Conservation (phyloP, 1,284 basidiomycete genomes). For the Gastroboletus turbinatus region DNA sequence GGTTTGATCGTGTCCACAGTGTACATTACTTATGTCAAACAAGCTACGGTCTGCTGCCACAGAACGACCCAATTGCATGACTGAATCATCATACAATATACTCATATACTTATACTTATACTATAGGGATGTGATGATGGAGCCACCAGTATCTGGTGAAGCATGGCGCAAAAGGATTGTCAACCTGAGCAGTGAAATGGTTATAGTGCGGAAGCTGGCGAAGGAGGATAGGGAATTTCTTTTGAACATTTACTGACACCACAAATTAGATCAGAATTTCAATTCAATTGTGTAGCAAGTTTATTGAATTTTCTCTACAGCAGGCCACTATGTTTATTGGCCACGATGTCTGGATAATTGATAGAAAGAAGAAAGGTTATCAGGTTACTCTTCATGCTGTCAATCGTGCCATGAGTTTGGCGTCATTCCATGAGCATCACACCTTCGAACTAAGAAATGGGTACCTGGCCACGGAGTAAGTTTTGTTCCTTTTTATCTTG, state of each 20-base stretch:
- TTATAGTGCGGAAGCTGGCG: too few species aligned
- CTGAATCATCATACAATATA: too few species aligned
- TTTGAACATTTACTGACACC: background rate
- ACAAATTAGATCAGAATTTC: background rate
- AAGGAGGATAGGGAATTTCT: background rate
- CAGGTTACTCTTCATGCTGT: background rate
- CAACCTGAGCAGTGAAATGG: too few species aligned
- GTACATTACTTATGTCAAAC: too few species aligned
- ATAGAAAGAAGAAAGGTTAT: background rate
- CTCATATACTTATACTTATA: too few species aligned
- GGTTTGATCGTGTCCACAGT: too few species aligned
- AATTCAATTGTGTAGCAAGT: background rate
- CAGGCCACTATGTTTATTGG: background rate
- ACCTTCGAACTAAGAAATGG: background rate
- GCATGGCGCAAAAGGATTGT: too few species aligned
- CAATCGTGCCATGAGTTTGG: background rate
- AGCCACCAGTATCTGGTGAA: too few species aligned
- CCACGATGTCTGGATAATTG: background rate
- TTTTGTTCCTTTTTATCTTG: background rate
- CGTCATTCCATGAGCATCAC: background rate
- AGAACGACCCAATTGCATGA: too few species aligned
- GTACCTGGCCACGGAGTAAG: background rate
- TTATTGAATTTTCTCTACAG: background rate
- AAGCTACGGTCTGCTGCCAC: too few species aligned
- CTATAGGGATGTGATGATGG: too few species aligned